These are phyloP conservation scores for Filosporella fistucella DNA, from an alignment of 495 filamentous ascomycete genomes.

Conservation along the genomic window DNA sequence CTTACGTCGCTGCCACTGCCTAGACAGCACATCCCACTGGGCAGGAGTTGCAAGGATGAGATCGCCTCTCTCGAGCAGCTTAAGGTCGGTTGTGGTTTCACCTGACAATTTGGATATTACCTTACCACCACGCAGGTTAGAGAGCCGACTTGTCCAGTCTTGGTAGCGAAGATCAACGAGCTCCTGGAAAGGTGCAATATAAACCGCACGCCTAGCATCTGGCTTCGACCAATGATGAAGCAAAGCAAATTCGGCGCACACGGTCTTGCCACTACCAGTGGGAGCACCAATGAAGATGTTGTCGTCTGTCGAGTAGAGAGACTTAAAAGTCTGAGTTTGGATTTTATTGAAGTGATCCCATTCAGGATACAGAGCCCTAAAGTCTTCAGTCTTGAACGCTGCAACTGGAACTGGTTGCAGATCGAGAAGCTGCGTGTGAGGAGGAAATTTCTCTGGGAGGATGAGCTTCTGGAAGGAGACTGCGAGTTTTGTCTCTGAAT, in stretches of 20 bases:
- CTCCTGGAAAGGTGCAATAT: conserved; percentile 95
- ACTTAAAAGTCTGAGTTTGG: conserved; percentile 95
- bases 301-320: conserved; percentile 82
- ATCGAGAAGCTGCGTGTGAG: conserved; percentile 85
- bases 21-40: conserved; percentile 94
- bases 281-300: conserved; percentile 89
- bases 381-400: conserved; percentile 84
- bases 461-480: conserved; percentile 93
- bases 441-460: conserved; percentile 91
- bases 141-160: conserved; percentile 79
- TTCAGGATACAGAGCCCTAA: conserved; percentile 72
- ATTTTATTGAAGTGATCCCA: conserved; percentile 95
- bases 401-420: conserved; percentile 85
- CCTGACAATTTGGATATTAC: conserved; percentile 91
- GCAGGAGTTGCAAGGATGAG: conserved; percentile 87
- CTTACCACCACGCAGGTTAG: conserved; percentile 74
- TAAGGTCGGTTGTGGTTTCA: conserved; percentile 87
- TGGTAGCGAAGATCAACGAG: conserved; percentile 73
- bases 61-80: conserved; percentile 82
- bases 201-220: conserved; percentile 77
- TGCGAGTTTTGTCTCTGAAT: conserved; percentile 88
- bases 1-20: conserved; percentile 93
- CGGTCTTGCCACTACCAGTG: conserved; percentile 91
- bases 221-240: conserved; percentile 79
- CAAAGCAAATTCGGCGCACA: conserved; percentile 92